These are phyloP conservation scores for Fusarium avenaceum DNA, from an alignment of 2,329 filamentous ascomycete species.

Conservation along the genomic window DNA sequence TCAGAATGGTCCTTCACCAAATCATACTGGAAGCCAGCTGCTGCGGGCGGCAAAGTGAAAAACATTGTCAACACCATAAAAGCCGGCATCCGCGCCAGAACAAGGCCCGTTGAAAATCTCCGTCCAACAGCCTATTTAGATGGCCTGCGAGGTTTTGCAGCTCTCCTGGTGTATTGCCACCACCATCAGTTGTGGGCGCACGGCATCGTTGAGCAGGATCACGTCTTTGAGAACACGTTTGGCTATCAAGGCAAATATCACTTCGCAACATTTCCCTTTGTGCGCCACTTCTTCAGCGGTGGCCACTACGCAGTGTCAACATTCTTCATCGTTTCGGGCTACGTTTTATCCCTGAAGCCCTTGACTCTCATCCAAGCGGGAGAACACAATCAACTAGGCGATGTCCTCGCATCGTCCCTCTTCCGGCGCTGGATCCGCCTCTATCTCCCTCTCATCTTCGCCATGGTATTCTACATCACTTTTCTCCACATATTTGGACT, in stretches of 20 bases:
- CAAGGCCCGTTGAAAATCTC: conserved; percentile 48
- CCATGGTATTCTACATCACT: conserved; percentile 65
- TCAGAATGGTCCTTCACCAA: conserved; percentile 43
- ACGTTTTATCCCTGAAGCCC: conserved; percentile 66
- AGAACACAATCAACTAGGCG: conserved; percentile 58
- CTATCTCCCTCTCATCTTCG: conserved; percentile 65
- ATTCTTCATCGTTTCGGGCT: conserved; percentile 71
- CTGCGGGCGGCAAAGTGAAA: conserved; percentile 27
- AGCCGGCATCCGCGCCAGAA: conserved; percentile 31
- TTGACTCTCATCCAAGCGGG: conserved; percentile 61
- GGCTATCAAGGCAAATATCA: conserved; percentile 63
- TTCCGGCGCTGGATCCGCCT: conserved; percentile 65
- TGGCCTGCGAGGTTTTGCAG: conserved; percentile 75
- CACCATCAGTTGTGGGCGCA: conserved; percentile 73
- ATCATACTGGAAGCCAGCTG: conserved; percentile 49
- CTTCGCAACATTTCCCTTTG: conserved; percentile 66
- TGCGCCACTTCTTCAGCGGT: conserved; percentile 72
- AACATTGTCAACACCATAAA: conserved; percentile 24
- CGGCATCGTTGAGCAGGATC: conserved; percentile 53
- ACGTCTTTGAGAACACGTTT: conserved; percentile 66
- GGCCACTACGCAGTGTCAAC: conserved; percentile 71
- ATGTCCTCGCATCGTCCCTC: conserved; percentile 62
- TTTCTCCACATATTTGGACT: conserved; percentile 67
- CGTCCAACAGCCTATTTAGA: conserved; percentile 71
- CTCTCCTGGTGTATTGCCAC: conserved; percentile 74